A percentile compares a stretch with the other conserved stretches of the same genome.
Evolutionary conservation across 768 basidiomycete genomes (phyloP).

Genomic region (Leccinum olivaceopallidum): DNA sequence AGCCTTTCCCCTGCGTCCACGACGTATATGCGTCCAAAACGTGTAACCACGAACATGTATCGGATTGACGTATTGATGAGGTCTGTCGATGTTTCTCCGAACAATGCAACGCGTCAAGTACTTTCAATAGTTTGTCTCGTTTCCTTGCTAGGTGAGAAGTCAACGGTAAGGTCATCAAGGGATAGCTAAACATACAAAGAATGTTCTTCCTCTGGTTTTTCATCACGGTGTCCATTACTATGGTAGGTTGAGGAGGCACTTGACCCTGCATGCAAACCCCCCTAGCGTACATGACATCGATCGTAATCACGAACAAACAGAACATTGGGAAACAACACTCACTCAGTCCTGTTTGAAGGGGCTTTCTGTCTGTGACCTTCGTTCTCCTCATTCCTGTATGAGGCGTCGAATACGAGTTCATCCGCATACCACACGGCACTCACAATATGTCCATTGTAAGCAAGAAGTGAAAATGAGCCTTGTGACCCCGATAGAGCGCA

Average conservation of each 20-base stretch:
- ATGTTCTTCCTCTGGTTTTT: not conserved
- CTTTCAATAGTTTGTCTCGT: not conserved
- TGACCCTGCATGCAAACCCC: not conserved
- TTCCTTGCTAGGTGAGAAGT: not conserved
- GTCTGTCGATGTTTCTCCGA: slow-evolving; percentile 1
- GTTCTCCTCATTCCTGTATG: slow-evolving; percentile 4
- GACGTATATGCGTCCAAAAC: not conserved
- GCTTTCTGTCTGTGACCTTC: not conserved
- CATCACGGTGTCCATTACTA: not conserved
- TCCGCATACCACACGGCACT: not conserved
- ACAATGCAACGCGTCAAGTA: slow-evolving; percentile 3
- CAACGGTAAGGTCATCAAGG: not conserved
- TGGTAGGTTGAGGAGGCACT: not conserved
- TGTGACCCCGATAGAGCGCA: slow-evolving; percentile 1
- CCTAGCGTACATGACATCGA: not conserved
- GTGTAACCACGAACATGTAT: slow-evolving; percentile 18
- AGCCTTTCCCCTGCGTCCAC: slow-evolving; percentile 4
- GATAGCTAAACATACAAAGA: not conserved
- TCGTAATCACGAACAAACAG: too few relatives aligned
- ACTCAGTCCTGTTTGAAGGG: not conserved
- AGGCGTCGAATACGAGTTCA: not conserved
- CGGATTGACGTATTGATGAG: slow-evolving; percentile 1
- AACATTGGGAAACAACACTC: not conserved
- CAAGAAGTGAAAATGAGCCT: slow-evolving; percentile 12
- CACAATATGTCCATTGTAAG: slow-evolving; percentile 16